Conservation (phyloP, 805 yeast species). For the Kodamaea leandrae region DNA sequence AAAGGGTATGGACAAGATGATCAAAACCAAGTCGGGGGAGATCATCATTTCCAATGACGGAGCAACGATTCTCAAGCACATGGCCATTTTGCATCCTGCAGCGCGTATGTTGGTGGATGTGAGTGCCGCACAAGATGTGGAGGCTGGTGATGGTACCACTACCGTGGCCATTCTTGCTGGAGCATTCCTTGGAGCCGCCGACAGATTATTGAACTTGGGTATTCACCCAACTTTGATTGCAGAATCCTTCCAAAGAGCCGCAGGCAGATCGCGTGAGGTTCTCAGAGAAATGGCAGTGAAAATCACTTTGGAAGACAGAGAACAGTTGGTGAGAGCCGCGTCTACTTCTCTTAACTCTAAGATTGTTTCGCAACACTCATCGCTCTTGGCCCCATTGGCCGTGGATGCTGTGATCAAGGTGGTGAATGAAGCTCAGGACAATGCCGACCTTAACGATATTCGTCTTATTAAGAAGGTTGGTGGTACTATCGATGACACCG, state of each 20-base stretch:
- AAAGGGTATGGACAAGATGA: constrained; percentile 99
- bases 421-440: constrained; percentile 53
- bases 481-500: constrained; percentile 97
- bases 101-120: constrained; percentile 96
- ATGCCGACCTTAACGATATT: constrained; percentile 84
- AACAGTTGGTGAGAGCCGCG: constrained; percentile 86
- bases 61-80: constrained; percentile 91
- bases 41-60: constrained; percentile 97
- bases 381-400: constrained; percentile 84
- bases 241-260: constrained; percentile 89
- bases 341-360: constrained; percentile 91
- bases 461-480: constrained; percentile 92
- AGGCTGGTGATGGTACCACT: constrained; percentile 99
- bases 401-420: constrained; percentile 91
- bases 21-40: constrained; percentile 88
- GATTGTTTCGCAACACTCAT: constrained; percentile 90
- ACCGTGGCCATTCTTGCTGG: constrained; percentile 96
- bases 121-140: constrained; percentile 96
- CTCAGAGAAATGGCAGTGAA: constrained; percentile 80
- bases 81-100: constrained; percentile 99
- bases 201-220: constrained; percentile 80
- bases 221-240: constrained; percentile 95
- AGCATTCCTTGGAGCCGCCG: constrained; percentile 92
- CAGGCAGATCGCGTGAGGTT: constrained; percentile 76
- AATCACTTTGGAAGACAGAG: constrained; percentile 76